phyloP scores from a whole-genome alignment of 768 basidiomycete genomes.

The Trametes cingulata region DNA sequence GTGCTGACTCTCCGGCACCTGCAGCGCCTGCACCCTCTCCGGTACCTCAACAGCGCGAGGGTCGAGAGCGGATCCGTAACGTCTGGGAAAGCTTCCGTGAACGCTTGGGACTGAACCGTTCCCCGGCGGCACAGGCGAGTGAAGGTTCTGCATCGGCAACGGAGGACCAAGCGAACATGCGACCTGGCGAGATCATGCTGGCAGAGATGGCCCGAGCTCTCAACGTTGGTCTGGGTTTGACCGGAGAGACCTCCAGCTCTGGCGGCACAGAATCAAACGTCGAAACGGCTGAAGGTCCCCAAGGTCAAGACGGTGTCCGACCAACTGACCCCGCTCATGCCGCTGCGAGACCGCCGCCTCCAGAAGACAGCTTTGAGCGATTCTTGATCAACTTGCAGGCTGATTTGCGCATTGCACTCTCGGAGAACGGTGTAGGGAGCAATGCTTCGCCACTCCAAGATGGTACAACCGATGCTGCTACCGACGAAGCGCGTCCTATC shows the following conservation, averaged over 20 bases:
- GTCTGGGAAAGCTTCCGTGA: constrained; percentile 72
- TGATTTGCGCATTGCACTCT: constrained; percentile 66
- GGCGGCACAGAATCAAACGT: neutral
- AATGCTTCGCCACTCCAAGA: neutral
- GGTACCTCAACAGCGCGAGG: constrained; percentile 19
- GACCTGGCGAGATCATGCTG: constrained; percentile 62
- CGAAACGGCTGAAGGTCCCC: neutral
- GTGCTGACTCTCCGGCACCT: constrained; percentile 15
- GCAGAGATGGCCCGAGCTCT: constrained; percentile 83
- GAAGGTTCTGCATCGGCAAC: neutral
- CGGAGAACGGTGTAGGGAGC: constrained; percentile 32
- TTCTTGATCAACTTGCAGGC: constrained; percentile 78
- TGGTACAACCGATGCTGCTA: neutral
- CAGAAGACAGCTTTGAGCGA: constrained; percentile 76
- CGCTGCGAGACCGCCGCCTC: constrained; percentile 33
- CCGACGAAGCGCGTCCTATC: neutral
- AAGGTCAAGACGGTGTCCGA: neutral
- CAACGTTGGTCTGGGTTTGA: constrained; percentile 60
- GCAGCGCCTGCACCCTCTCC: neutral
- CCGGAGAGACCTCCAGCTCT: constrained; percentile 9
- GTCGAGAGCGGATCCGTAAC: constrained; percentile 51
- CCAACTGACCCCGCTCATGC: neutral
- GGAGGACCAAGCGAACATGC: constrained; percentile 42
- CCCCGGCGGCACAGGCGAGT: neutral
- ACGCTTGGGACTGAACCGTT: constrained; percentile 52